Conservation (phyloP, 192 early-diverging fungal species). For the Rhizophagus clarus region DNA sequence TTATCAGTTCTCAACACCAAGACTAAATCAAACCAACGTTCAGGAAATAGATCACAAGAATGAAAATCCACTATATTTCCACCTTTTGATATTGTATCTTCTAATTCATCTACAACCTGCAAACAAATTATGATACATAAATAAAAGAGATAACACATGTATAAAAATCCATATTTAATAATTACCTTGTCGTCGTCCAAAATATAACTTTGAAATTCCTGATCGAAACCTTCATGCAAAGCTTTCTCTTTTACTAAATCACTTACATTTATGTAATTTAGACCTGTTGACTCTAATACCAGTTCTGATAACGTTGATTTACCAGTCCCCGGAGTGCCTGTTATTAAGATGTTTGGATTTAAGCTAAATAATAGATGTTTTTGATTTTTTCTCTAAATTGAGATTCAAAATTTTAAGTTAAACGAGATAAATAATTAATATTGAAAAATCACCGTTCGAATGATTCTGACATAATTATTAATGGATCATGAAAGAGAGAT, state of each 20-base stretch:
- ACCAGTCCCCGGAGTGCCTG: slow-evolving; percentile 85
- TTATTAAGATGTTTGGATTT: slow-evolving; percentile 80
- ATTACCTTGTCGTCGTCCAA: slow-evolving; percentile 90
- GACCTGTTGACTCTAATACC: slow-evolving; percentile 70
- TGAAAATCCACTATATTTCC: slow-evolving; percentile 94
- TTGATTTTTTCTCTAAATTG: neutral
- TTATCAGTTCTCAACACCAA: slow-evolving; percentile 87
- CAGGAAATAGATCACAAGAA: slow-evolving; percentile 94
- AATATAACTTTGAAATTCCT: slow-evolving; percentile 85
- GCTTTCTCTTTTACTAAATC: slow-evolving; percentile 81
- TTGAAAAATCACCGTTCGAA: neutral
- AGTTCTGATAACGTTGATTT: slow-evolving; percentile 82
- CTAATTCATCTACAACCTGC: slow-evolving; percentile 90
- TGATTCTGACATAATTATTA: too few relatives aligned
- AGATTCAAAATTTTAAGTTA: neutral
- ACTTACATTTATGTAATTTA: slow-evolving; percentile 85
- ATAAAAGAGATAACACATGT: neutral
- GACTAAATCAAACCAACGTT: slow-evolving; percentile 97
- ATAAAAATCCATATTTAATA: neutral
- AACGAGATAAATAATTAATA: neutral
- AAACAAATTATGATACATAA: neutral
- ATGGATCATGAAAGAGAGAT: too few relatives aligned
- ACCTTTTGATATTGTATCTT: slow-evolving; percentile 75
- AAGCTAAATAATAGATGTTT: neutral
- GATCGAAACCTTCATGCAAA: slow-evolving; percentile 85